Evolutionary conservation across 805 yeast genomes (phyloP).

Genomic region (Wickerhamiella occidentalis): DNA sequence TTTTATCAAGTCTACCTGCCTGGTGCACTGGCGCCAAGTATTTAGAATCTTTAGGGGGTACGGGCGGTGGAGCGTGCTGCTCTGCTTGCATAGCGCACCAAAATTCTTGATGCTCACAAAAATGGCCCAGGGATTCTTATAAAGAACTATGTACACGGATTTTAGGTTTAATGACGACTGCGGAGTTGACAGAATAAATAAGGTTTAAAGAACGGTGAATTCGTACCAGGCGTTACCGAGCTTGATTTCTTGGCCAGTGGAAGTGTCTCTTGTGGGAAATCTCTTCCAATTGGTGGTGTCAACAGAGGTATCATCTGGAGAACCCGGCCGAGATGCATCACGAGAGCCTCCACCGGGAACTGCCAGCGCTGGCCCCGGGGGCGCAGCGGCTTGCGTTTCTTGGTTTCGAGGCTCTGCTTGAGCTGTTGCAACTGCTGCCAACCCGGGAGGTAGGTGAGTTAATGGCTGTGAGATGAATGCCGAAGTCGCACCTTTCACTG

Average conservation of each 20-base stretch:
- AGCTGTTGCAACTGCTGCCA: background rate
- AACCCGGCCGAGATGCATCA: background rate
- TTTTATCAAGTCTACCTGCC: background rate
- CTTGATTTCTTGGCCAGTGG: background rate
- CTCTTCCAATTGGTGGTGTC: background rate
- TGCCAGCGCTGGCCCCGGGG: background rate
- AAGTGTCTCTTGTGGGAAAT: background rate
- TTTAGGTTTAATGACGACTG: no score
- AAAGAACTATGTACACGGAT: no score
- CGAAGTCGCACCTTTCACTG: conserved; percentile 15
- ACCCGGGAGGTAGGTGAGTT: background rate
- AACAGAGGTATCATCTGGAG: background rate
- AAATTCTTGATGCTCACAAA: no score
- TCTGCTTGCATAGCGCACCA: background rate
- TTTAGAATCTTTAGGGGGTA: conserved; percentile 1
- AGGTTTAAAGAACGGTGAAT: conserved; percentile 2
- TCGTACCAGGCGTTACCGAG: conserved; percentile 1
- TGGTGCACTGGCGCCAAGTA: background rate
- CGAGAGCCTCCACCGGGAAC: background rate
- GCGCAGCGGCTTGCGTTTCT: background rate
- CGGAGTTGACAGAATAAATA: conserved; percentile 1
- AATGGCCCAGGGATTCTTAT: no score
- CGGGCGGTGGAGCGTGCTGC: background rate
- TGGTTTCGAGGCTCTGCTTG: background rate
- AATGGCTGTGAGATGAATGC: conserved; percentile 4